Evolutionary conservation across 768 basidiomycete genomes (phyloP).

Genomic region (Amanita rimosa): DNA sequence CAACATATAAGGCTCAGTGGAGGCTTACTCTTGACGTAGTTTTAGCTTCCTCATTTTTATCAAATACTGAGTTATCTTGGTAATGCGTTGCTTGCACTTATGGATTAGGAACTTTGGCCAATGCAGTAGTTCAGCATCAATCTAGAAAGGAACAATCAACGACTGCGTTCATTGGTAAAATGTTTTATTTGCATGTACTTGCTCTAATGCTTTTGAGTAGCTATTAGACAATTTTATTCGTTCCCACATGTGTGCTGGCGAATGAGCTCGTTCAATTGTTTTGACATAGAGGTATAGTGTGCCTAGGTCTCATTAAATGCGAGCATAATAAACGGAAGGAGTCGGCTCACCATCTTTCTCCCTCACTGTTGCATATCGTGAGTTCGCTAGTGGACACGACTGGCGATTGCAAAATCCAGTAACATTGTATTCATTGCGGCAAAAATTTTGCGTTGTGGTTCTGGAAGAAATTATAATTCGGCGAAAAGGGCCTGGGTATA

Average conservation of each 20-base stretch:
- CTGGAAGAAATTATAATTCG: constrained; percentile 25
- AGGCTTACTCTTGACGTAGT: constrained; percentile 70
- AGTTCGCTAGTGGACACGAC: constrained; percentile 97
- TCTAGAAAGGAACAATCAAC: constrained; percentile 32
- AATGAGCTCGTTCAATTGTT: constrained; percentile 94
- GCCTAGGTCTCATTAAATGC: constrained; percentile 30
- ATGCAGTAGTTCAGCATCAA: constrained; percentile 90
- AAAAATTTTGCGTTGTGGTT: constrained; percentile 94
- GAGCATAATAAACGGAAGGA: not conserved
- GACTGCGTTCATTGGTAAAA: not conserved
- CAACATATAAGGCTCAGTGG: not conserved
- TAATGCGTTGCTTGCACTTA: constrained; percentile 98
- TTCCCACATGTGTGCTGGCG: constrained; percentile 98
- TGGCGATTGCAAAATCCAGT: constrained; percentile 92
- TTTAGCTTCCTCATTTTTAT: constrained; percentile 95
- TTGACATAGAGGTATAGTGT: constrained; percentile 90
- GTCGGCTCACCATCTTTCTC: constrained; percentile 71
- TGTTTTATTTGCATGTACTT: constrained; percentile 38
- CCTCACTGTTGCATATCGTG: constrained; percentile 94
- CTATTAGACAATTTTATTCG: constrained; percentile 85
- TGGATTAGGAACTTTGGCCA: constrained; percentile 98
- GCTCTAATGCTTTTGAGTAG: constrained; percentile 90
- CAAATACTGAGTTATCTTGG: constrained; percentile 98
- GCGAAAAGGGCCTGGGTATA: not conserved
- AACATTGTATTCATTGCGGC: constrained; percentile 97